Conservation (phyloP, 116 monocot genomes). For the Cymodocea nodosa region DNA sequence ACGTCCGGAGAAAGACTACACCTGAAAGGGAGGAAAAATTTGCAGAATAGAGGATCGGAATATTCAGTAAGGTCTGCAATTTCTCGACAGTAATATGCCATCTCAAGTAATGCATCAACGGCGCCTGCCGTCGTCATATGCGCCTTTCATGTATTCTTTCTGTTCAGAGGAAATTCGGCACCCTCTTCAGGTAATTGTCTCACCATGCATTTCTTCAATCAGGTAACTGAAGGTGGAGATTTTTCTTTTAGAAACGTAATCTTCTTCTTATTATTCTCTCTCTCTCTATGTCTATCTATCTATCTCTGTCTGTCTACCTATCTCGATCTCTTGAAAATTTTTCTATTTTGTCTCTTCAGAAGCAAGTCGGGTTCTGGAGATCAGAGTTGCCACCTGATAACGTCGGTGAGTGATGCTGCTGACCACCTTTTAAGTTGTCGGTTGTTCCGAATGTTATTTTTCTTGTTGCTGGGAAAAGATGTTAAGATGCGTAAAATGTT, state of each 20-base stretch:
- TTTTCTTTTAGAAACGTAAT: not conserved
- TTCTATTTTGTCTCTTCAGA: conserved; percentile 5
- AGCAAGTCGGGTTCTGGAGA: conserved; percentile 5
- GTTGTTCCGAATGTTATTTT: not conserved
- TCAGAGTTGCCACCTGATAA: conserved; percentile 5
- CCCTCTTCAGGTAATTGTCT: conserved; percentile 12
- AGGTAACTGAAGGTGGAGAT: not conserved
- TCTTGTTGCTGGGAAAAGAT: not conserved
- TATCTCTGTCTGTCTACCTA: no score
- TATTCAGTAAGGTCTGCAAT: not conserved
- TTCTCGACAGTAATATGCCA: conserved; percentile 18
- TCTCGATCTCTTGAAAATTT: not conserved
- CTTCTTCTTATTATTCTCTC: conserved; percentile 7
- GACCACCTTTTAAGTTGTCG: not conserved
- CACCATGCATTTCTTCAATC: not conserved
- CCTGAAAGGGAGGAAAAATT: not conserved
- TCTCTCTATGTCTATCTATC: not conserved
- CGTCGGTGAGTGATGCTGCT: conserved; percentile 22
- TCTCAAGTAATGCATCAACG: conserved; percentile 41
- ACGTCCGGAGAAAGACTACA: not conserved
- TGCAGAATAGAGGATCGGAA: not conserved
- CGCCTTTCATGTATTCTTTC: conserved; percentile 23
- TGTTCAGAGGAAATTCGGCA: conserved; percentile 24
- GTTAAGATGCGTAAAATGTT: not conserved
- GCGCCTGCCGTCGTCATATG: conserved; percentile 15